phyloP scores from a whole-genome alignment of 768 basidiomycete species.

The Ramaria rubella region DNA sequence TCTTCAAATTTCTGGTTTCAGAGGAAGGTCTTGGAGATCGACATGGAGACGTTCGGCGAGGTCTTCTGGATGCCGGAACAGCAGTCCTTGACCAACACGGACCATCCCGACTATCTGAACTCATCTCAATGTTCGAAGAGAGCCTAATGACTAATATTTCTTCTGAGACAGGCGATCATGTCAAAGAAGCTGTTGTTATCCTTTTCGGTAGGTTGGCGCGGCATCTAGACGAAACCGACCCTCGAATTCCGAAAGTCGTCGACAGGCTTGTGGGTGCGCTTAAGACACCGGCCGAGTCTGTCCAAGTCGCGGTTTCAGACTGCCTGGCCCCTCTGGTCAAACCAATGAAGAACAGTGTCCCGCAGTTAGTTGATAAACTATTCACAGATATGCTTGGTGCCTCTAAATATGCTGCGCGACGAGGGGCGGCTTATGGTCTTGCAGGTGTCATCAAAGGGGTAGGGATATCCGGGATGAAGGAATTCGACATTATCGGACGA shows the following conservation, averaged over 20 bases:
- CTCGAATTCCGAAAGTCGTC: conserved; percentile 74
- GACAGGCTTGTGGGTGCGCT: conserved; percentile 82
- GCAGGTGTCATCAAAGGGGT: conserved; percentile 91
- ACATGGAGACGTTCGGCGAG: conserved; percentile 68
- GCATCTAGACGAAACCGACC: conserved; percentile 72
- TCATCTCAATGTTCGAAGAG: conserved; percentile 78
- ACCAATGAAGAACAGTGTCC: conserved; percentile 51
- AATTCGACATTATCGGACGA: conserved; percentile 69
- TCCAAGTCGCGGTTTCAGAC: conserved; percentile 94
- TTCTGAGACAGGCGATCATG: conserved; percentile 73
- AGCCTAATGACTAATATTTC: conserved; percentile 46
- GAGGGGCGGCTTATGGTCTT: conserved; percentile 96
- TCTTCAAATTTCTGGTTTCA: conserved; percentile 84
- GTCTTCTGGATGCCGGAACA: conserved; percentile 83
- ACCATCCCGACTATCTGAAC: conserved; percentile 54
- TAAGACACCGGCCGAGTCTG: conserved; percentile 91
- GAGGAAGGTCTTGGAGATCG: conserved; percentile 86
- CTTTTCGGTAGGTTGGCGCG: conserved; percentile 88
- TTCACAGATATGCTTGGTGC: conserved; percentile 71
- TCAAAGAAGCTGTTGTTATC: conserved; percentile 93
- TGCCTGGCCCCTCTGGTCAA: conserved; percentile 85
- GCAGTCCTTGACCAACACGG: conserved; percentile 82
- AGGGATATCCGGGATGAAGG: conserved; percentile 79
- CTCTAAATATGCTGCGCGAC: conserved; percentile 84
- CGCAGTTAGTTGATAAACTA: conserved; percentile 65